phyloP scores from a whole-genome alignment of 177 flowering plant species.

The Vitis hybrid region DNA sequence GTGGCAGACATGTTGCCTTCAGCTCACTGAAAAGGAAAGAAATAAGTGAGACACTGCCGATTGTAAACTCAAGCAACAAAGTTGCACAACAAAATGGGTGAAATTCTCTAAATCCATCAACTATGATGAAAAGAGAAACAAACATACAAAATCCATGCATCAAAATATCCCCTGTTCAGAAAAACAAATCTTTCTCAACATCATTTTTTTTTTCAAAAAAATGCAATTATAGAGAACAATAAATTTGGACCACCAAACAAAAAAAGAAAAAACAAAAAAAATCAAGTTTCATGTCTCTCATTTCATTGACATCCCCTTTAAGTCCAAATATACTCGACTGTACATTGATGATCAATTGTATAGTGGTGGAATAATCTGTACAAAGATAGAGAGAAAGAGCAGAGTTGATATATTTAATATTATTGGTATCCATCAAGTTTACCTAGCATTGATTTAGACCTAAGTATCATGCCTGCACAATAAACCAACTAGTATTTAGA shows the following conservation, averaged over 20 bases:
- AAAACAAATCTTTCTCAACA: too few relatives aligned
- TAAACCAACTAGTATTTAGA: too few relatives aligned
- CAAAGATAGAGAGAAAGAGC: too few relatives aligned
- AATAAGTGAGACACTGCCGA: not conserved
- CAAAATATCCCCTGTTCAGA: not conserved
- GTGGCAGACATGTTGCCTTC: conserved; percentile 12
- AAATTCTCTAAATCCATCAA: not conserved
- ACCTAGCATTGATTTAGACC: too few relatives aligned
- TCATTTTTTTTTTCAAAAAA: not conserved
- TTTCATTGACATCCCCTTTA: not conserved
- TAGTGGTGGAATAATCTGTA: too few relatives aligned
- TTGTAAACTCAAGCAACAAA: not conserved
- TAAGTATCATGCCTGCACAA: too few relatives aligned
- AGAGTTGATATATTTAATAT: too few relatives aligned
- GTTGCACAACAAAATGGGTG: not conserved
- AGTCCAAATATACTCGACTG: not conserved
- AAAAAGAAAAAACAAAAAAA: not conserved
- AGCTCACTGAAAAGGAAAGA: not conserved
- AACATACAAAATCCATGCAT: not conserved
- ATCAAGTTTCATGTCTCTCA: not conserved
- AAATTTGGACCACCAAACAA: not conserved
- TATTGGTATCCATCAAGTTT: too few relatives aligned
- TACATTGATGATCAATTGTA: too few relatives aligned
- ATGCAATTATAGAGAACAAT: not conserved
- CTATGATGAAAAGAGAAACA: not conserved